Evolutionary conservation across 495 filamentous ascomycete species (phyloP), one percentile per base, ranked within the genome.

Genomic region (Penicillium lagena): DNA sequence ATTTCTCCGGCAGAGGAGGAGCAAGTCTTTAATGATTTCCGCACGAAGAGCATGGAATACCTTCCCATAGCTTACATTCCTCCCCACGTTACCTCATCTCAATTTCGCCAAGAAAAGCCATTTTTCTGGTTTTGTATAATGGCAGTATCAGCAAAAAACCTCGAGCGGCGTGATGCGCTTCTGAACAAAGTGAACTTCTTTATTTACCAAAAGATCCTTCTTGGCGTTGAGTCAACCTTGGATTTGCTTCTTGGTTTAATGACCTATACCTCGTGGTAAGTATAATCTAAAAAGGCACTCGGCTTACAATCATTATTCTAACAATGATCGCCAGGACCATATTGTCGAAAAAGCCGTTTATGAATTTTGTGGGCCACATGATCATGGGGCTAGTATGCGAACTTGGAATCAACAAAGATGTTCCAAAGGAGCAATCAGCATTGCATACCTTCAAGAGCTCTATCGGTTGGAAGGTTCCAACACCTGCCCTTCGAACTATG

Each of bases 171-270:
- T 36, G 53, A 62, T 1, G 45, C 41, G 1, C 43, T 77, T 2
- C 59, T 60, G 15, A 58, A 52, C 15, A 61, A 66, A 38, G 52
- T 72, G 41, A 69, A 65, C 51, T 59, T 54, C 33, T 58, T 69
- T 7, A 43, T 80, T 11, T 66, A 67, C 2, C 64, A 76, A 33
- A 69, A 70, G 47, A 54, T 79, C 40, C 49, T 79, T 7, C 47
- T 77, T n/a, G 66, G 75, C 9, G 45, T 60, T 27, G 62, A 71
- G n/a, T 71, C 68, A 51, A 76, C 56, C 42, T 52, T 81, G 17
- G 80, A 82, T 46, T 61, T 82, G 22, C 67, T 83, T 6, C 58
- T 76, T n/a, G 80, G 73, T 7, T 40, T 80, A 9, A 54, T 83
- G 30, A 62, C 65, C 1, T 67, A 70, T 40, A 49, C 72, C 33